phyloP scores from a whole-genome alignment of 371 early-diverging fungal species.

The Dichotomocladium elegans region DNA sequence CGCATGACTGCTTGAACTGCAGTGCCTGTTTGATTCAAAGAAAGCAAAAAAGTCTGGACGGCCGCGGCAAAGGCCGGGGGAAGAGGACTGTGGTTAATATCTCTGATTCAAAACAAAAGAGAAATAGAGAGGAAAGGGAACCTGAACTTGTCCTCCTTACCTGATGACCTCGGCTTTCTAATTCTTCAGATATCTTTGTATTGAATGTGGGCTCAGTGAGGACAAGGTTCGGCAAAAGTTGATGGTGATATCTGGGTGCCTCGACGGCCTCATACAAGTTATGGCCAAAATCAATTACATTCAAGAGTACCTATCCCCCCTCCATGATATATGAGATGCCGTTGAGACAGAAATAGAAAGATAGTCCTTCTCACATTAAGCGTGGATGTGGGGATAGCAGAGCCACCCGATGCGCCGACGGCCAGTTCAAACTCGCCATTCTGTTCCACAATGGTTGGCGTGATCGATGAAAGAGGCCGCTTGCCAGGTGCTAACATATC shows the following conservation, averaged over 20 bases:
- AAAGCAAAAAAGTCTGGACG: background rate
- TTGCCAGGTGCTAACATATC: constrained; percentile 67
- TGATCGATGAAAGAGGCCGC: constrained; percentile 89
- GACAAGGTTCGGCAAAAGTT: constrained; percentile 79
- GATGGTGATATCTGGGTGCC: constrained; percentile 89
- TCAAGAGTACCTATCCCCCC: constrained; percentile 58
- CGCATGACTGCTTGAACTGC: constrained; percentile 37
- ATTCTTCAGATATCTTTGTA: constrained; percentile 1
- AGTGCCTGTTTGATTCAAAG: background rate
- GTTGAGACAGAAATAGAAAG: background rate
- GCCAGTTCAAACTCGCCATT: constrained; percentile 71
- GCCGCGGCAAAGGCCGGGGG: no score
- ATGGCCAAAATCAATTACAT: constrained; percentile 68
- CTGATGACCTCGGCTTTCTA: background rate
- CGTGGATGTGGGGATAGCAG: constrained; percentile 87
- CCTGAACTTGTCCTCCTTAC: background rate
- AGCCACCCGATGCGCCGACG: constrained; percentile 95
- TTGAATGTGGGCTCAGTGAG: constrained; percentile 22
- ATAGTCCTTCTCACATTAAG: constrained; percentile 50
- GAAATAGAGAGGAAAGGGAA: no score
- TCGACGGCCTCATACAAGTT: constrained; percentile 73
- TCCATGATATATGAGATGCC: background rate
- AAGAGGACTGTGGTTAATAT: no score
- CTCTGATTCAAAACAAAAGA: no score
- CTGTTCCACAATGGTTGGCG: constrained; percentile 83